phyloP scores from a whole-genome alignment of 1,284 basidiomycete species.

The Rhodotorula sp. region DNA sequence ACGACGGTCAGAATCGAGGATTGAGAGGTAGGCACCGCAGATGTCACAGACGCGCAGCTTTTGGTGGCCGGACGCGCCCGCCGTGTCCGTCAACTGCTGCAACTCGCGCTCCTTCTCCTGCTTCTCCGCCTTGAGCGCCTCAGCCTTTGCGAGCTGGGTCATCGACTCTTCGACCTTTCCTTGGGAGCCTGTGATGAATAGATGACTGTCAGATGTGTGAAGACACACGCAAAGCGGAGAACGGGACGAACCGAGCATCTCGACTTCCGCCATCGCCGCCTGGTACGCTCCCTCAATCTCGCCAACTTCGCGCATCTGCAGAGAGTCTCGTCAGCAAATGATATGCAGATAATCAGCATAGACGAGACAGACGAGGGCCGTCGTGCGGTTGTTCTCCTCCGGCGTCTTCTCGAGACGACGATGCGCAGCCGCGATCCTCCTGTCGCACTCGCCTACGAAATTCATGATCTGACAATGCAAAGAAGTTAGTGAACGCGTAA shows the following conservation, averaged over 20 bases:
- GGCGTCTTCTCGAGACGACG: conserved; percentile 97
- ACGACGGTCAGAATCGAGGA: conserved; percentile 96
- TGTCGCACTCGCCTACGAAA: conserved; percentile 97
- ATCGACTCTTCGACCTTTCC: conserved; percentile 98
- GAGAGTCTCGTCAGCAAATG: neutral
- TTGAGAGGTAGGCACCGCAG: conserved; percentile 96
- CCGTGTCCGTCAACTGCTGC: conserved; percentile 94
- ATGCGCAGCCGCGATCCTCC: conserved; percentile 90
- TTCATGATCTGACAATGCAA: conserved; percentile 63
- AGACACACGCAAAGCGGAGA: neutral
- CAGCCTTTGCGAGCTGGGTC: conserved; percentile 94
- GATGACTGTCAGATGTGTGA: conserved; percentile 16
- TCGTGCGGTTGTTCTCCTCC: conserved; percentile 98
- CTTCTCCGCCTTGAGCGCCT: conserved; percentile 95
- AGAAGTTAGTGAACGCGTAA: neutral
- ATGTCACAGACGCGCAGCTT: conserved; percentile 99
- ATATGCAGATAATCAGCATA: neutral
- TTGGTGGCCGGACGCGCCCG: conserved; percentile 97
- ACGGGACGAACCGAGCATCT: conserved; percentile 70
- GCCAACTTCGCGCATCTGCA: conserved; percentile 95
- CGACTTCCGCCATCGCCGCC: conserved; percentile 97
- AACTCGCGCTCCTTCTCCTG: conserved; percentile 95
- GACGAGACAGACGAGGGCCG: conserved; percentile 68
- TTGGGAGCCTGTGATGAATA: conserved; percentile 32
- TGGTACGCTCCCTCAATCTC: conserved; percentile 99